A percentile compares a stretch with the other conserved stretches of the same genome.
These are phyloP conservation scores for Calonectria fujianensis DNA, from an alignment of 2,329 filamentous ascomycete species.

Conservation along the genomic window DNA sequence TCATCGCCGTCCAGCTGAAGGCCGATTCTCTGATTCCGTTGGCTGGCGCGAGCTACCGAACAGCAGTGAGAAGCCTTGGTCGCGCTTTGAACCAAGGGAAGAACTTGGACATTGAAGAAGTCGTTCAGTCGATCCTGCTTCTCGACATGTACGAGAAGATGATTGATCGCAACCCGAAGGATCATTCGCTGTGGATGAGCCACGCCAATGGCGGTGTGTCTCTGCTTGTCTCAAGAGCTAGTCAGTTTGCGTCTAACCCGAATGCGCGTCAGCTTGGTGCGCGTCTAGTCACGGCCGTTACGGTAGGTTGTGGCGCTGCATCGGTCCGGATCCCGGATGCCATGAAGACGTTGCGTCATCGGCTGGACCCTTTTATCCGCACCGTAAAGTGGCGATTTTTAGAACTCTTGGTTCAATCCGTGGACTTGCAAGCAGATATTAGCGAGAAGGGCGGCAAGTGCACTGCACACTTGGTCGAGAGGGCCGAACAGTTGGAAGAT, in stretches of 20 bases:
- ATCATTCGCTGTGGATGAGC: conserved; percentile 43
- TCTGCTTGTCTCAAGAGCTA: conserved; percentile 42
- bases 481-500: conserved; percentile 4
- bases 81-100: background rate
- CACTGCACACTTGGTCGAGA: background rate
- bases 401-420: background rate
- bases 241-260: background rate
- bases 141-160: conserved; percentile 57
- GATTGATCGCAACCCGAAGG: conserved; percentile 38
- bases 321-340: background rate
- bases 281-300: conserved; percentile 10
- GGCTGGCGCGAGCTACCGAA: conserved; percentile 26
- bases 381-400: conserved; percentile 25
- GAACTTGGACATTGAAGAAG: conserved; percentile 34
- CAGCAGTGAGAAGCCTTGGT: conserved; percentile 13
- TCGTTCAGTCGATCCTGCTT: conserved; percentile 51
- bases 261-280: conserved; percentile 5
- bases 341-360: background rate
- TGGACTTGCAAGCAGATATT: conserved; percentile 3
- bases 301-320: conserved; percentile 10
- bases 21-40: conserved; percentile 30
- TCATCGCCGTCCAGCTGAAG: conserved; percentile 41
- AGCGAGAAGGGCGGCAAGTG: background rate
- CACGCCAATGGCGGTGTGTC: conserved; percentile 50
- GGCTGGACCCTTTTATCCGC: conserved; percentile 3